phyloP scores from a whole-genome alignment of 148 eudicot species.

The Rhododendron mucronatum region DNA sequence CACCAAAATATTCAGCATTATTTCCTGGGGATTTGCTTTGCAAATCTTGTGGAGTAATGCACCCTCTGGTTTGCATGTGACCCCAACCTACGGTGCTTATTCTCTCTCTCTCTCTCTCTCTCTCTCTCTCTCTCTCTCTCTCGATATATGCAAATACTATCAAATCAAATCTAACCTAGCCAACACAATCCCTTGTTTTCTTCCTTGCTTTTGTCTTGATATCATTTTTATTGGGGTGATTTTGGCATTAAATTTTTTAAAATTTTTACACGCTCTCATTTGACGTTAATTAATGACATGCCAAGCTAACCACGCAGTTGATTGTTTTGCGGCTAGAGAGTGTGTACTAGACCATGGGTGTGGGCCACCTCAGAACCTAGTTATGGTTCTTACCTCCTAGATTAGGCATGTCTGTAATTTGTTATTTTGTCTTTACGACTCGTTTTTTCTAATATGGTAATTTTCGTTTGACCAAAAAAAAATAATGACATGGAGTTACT shows the following conservation, averaged over 20 bases:
- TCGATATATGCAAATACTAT: neutral
- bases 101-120: slow-evolving; percentile 15
- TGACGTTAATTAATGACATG: neutral
- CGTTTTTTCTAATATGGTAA: no score
- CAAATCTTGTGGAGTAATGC: slow-evolving; percentile 25
- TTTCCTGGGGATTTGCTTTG: slow-evolving; percentile 23
- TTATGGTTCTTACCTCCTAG: no score
- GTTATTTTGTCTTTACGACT: no score
- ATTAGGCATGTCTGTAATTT: no score
- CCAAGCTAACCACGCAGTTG: no score
- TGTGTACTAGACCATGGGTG: no score
- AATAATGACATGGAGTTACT: neutral
- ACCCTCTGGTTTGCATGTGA: slow-evolving; percentile 38
- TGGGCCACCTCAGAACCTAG: no score
- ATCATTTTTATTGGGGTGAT: neutral
- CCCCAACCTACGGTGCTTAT: slow-evolving; percentile 40
- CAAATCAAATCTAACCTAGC: slow-evolving; percentile 18
- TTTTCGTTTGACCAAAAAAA: no score
- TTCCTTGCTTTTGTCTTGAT: neutral
- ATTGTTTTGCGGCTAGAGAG: no score
- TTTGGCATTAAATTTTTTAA: neutral
- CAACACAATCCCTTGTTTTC: slow-evolving; percentile 14
- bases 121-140: slow-evolving; percentile 16
- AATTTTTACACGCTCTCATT: neutral
- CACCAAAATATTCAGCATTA: neutral